Evolutionary conservation across 2,329 filamentous ascomycete species (phyloP).

Genomic region (Penicillium sp.): DNA sequence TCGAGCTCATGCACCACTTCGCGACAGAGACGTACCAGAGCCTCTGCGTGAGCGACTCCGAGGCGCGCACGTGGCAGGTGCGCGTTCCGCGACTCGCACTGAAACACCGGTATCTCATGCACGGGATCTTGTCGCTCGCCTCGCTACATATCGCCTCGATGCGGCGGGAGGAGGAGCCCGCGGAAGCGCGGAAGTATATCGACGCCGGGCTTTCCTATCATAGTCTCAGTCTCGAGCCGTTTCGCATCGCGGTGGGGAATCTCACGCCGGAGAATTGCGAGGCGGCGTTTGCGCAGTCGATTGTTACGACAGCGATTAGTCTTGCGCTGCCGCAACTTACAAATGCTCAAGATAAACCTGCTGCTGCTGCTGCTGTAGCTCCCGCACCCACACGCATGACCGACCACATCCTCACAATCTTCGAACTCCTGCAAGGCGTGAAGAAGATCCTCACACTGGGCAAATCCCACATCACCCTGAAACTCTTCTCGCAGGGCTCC

Average conservation of each 20-base stretch:
- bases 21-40: conserved; percentile 50
- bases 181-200: conserved; percentile 26
- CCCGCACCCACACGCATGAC: conserved; percentile 19
- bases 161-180: neutral
- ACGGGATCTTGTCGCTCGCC: conserved; percentile 43
- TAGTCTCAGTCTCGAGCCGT: conserved; percentile 31
- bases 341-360: neutral
- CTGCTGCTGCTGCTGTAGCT: neutral
- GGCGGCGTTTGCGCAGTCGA: conserved; percentile 34
- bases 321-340: conserved; percentile 30
- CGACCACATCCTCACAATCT: conserved; percentile 32
- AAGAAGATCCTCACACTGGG: conserved; percentile 33
- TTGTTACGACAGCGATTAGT: conserved; percentile 33
- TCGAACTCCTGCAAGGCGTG: conserved; percentile 35
- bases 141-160: conserved; percentile 42
- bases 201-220: conserved; percentile 35
- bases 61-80: conserved; percentile 38
- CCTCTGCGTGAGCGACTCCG: conserved; percentile 34
- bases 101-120: conserved; percentile 40
- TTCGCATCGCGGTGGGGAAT: conserved; percentile 33
- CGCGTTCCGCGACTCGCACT: conserved; percentile 40
- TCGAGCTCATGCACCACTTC: conserved; percentile 58
- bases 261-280: conserved; percentile 35
- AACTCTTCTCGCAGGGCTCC: conserved; percentile 52
- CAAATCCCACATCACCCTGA: conserved; percentile 48